A percentile compares a stretch with the other conserved stretches of the same genome.
Evolutionary conservation across 2,329 filamentous ascomycete species (phyloP).

Genomic region (Zalaria sp.): DNA sequence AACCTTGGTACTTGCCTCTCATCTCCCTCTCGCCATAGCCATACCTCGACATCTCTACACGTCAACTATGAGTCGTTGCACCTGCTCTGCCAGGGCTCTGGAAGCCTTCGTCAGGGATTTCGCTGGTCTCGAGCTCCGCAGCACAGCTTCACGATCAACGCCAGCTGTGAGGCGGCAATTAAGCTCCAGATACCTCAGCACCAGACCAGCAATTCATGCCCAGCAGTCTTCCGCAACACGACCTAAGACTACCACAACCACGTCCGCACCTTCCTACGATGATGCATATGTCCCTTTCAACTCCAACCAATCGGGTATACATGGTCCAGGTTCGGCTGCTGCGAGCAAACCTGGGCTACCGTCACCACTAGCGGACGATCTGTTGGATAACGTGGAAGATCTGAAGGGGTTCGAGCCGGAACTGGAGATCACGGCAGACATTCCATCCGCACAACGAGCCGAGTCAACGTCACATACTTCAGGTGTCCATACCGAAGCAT

Average conservation of each 20-base stretch:
- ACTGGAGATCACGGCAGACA: background rate
- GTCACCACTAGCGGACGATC: background rate
- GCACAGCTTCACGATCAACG: conserved; percentile 5
- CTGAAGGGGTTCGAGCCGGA: conserved; percentile 2
- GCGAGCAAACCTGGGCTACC: background rate
- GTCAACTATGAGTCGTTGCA: conserved; percentile 8
- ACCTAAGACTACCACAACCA: background rate
- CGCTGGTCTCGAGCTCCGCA: conserved; percentile 10
- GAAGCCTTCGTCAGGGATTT: conserved; percentile 11
- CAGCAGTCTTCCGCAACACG: background rate
- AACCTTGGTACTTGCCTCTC: too few relatives aligned
- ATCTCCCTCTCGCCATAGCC: too few relatives aligned
- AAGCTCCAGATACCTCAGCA: conserved; percentile 4
- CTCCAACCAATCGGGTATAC: background rate
- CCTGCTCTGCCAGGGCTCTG: conserved; percentile 11
- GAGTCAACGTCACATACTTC: background rate
- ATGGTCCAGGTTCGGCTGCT: background rate
- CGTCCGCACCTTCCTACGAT: conserved; percentile 1
- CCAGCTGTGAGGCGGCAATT: conserved; percentile 1
- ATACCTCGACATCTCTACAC: background rate
- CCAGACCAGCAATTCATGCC: conserved; percentile 2
- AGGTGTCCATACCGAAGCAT: background rate
- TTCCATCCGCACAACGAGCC: background rate
- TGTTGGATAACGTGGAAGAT: background rate
- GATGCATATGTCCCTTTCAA: conserved; percentile 8